Evolutionary conservation across 2,329 filamentous ascomycete genomes (phyloP).

Genomic region (Leptosphaerulina australis): DNA sequence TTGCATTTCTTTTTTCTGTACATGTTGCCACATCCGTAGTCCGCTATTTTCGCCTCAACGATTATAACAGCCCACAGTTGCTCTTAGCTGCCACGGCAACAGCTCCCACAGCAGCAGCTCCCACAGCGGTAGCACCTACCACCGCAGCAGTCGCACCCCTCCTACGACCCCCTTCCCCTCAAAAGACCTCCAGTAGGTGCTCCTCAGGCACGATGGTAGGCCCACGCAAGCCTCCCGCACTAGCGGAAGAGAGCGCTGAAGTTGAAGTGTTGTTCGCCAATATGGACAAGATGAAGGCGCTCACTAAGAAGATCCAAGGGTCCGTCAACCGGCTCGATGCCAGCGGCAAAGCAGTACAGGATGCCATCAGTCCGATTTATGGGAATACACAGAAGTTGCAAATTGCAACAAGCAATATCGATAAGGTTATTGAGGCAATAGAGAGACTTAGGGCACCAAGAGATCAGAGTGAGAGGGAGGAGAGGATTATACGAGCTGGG

Average conservation of each 20-base stretch:
- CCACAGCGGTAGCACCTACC: neutral
- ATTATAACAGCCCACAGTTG: neutral
- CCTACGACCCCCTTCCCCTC: slow-evolving; percentile 10
- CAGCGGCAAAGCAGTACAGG: slow-evolving; percentile 87
- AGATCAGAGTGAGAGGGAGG: slow-evolving; percentile 89
- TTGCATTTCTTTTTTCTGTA: slow-evolving; percentile 7
- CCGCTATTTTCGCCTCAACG: neutral
- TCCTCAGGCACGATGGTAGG: slow-evolving; percentile 56
- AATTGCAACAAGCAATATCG: slow-evolving; percentile 86
- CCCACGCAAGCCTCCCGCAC: slow-evolving; percentile 59
- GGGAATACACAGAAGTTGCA: slow-evolving; percentile 90
- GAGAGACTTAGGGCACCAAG: slow-evolving; percentile 88
- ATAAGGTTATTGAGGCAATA: slow-evolving; percentile 83
- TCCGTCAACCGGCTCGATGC: slow-evolving; percentile 83
- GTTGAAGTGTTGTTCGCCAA: slow-evolving; percentile 70
- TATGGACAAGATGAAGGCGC: slow-evolving; percentile 87
- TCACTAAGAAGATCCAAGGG: slow-evolving; percentile 94
- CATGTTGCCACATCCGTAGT: slow-evolving; percentile 10
- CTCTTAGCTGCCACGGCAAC: slow-evolving; percentile 3
- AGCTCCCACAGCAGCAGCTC: too few relatives aligned
- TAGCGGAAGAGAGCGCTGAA: slow-evolving; percentile 70
- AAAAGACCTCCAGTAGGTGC: slow-evolving; percentile 27
- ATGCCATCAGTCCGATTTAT: slow-evolving; percentile 90
- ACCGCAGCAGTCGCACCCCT: neutral
- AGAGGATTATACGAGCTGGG: slow-evolving; percentile 86